Conservation (phyloP, 345 rosid species). For the Acer saccharum region DNA sequence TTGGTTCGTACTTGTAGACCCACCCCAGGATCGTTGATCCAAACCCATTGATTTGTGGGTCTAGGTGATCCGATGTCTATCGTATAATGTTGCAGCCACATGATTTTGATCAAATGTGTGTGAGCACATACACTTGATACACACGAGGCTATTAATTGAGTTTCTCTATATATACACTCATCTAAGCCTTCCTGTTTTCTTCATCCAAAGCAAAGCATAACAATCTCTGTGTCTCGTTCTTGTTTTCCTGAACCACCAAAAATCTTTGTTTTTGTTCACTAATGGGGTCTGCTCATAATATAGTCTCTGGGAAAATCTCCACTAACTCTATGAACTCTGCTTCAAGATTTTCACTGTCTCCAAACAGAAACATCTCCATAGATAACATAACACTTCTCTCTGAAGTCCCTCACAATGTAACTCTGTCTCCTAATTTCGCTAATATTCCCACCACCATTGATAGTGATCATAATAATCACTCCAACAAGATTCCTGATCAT, state of each 20-base stretch:
- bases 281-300: conserved; percentile 4
- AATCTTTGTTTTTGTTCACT: conserved; percentile 2
- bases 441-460: not conserved
- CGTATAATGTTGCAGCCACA: no score
- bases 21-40: not conserved
- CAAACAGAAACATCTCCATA: conserved; percentile 17
- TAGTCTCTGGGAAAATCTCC: not conserved
- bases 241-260: not conserved
- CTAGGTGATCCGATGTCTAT: not conserved
- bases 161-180: not conserved
- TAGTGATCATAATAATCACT: not conserved
- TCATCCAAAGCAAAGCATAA: not conserved
- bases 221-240: not conserved
- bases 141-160: not conserved
- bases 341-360: conserved; percentile 12
- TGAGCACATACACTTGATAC: not conserved
- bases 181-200: not conserved
- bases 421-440: conserved; percentile 27
- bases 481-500: conserved; percentile 23
- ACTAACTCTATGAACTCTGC: not conserved
- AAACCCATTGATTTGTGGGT: not conserved
- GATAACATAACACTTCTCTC: conserved; percentile 30
- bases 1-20: not conserved
- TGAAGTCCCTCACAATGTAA: conserved; percentile 34
- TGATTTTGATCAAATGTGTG: not conserved